These are phyloP conservation scores for Metschnikowia santaceciliae DNA, from an alignment of 805 yeast species.

Conservation along the genomic window DNA sequence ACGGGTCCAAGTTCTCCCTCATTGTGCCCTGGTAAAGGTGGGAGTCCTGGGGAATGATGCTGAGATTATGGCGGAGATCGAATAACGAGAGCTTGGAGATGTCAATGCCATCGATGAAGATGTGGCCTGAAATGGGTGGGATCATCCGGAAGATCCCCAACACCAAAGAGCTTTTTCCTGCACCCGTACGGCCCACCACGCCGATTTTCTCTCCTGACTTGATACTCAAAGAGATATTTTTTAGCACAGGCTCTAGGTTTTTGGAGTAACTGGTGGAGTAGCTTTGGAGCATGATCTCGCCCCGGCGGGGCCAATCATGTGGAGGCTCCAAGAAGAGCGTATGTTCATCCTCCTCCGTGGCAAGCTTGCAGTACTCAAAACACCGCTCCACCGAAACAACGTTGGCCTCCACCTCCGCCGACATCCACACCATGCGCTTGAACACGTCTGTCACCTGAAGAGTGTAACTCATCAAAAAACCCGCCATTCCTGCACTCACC, in stretches of 20 bases:
- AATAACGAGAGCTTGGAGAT: constrained; percentile 16
- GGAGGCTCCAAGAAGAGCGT: constrained; percentile 5
- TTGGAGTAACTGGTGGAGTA: constrained; percentile 85
- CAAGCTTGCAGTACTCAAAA: constrained; percentile 50
- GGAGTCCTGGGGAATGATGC: constrained; percentile 27
- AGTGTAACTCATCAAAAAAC: constrained; percentile 62
- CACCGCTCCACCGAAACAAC: constrained; percentile 67
- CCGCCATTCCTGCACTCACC: constrained; percentile 56
- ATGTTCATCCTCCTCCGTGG: constrained; percentile 33
- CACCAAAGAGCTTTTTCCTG: constrained; percentile 32
- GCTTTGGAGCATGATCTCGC: constrained; percentile 22
- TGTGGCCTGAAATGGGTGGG: constrained; percentile 18
- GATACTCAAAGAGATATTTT: constrained; percentile 59
- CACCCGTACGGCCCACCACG: constrained; percentile 87
- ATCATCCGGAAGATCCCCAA: constrained; percentile 25
- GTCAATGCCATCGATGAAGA: constrained; percentile 19
- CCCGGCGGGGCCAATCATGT: constrained; percentile 13
- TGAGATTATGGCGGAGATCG: constrained; percentile 21
- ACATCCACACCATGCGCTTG: constrained; percentile 53
- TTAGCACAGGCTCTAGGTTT: constrained; percentile 75
- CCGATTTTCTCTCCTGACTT: constrained; percentile 83
- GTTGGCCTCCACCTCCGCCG: constrained; percentile 62
- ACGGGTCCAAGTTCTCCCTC: constrained; percentile 62
- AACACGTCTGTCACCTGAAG: constrained; percentile 52
- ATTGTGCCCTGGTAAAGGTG: constrained; percentile 24